These are phyloP conservation scores for Blepharisma japonicum DNA, from an alignment of 73 alveolate genomes.

Conservation along the genomic window DNA sequence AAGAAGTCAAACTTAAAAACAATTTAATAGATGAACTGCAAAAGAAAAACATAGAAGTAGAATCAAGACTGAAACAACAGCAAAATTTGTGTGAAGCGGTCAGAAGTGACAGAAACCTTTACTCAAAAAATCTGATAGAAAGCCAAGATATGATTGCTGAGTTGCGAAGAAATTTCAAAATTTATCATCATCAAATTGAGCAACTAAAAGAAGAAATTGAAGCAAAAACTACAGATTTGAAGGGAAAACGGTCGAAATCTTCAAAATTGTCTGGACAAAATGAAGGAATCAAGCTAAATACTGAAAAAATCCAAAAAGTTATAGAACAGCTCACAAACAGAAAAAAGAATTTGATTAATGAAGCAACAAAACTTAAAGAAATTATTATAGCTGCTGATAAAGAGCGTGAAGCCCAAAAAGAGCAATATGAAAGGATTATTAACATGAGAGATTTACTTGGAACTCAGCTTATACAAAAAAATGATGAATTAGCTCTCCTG, in stretches of 20 bases:
- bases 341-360: slow-evolving; percentile 48
- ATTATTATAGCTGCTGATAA: slow-evolving; percentile 64
- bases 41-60: slow-evolving; percentile 75
- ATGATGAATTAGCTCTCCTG: slow-evolving; percentile 97
- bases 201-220: slow-evolving; percentile 90
- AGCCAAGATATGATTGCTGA: slow-evolving; percentile 91
- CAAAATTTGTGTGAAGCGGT: slow-evolving; percentile 98
- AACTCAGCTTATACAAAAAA: slow-evolving; percentile 94
- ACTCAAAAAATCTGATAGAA: slow-evolving; percentile 93
- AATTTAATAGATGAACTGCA: slow-evolving; percentile 75
- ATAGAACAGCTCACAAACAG: slow-evolving; percentile 55
- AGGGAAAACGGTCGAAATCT: slow-evolving; percentile 49
- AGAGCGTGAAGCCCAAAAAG: slow-evolving; percentile 55
- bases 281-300: slow-evolving; percentile 53
- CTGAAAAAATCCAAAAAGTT: slow-evolving; percentile 46
- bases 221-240: slow-evolving; percentile 67
- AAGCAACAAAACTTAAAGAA: slow-evolving; percentile 53
- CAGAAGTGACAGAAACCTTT: slow-evolving; percentile 96
- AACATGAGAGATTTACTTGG: slow-evolving; percentile 75
- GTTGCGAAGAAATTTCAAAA: slow-evolving; percentile 82
- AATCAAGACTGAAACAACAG: slow-evolving; percentile 81
- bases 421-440: slow-evolving; percentile 59
- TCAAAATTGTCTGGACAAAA: slow-evolving; percentile 47
- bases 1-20: slow-evolving; percentile 73
- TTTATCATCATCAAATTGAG: slow-evolving; percentile 82